Evolutionary conservation across 2,329 filamentous ascomycete genomes (phyloP).

Genomic region (Colletotrichum liaoningense): DNA sequence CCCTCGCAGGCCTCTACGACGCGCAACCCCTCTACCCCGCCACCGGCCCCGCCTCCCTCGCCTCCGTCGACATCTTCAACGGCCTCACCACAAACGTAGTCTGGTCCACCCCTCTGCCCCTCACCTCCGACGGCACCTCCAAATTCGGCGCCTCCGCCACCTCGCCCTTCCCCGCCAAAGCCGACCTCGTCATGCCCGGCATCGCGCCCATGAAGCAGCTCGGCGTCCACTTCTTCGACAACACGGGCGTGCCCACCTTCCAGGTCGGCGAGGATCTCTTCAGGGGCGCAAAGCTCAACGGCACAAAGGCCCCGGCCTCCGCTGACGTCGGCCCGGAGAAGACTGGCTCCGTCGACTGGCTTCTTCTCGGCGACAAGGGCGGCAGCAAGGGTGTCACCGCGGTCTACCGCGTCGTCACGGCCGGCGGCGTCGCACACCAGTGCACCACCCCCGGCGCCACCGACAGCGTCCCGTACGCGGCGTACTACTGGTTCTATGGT

Average conservation of each 20-base stretch:
- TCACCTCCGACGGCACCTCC: constrained; percentile 55
- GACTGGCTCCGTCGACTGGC: constrained; percentile 67
- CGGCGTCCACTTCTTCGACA: constrained; percentile 77
- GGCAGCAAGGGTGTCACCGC: constrained; percentile 49
- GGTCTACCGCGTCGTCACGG: constrained; percentile 67
- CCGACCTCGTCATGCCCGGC: constrained; percentile 50
- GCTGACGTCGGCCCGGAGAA: constrained; percentile 58
- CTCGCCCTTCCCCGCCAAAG: constrained; percentile 56
- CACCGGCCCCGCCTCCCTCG: constrained; percentile 51
- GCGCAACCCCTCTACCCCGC: constrained; percentile 63
- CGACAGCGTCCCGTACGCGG: constrained; percentile 66
- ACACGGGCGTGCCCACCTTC: constrained; percentile 67
- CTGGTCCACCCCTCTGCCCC: constrained; percentile 55
- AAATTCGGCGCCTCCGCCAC: constrained; percentile 55
- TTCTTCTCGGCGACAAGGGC: constrained; percentile 57
- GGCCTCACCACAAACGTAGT: constrained; percentile 54
- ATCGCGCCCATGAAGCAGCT: constrained; percentile 54
- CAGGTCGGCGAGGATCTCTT: constrained; percentile 59
- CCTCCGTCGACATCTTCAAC: constrained; percentile 49
- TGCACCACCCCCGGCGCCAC: constrained; percentile 53
- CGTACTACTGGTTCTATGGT: constrained; percentile 70
- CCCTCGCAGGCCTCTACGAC: constrained; percentile 71
- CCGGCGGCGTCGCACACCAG: constrained; percentile 58
- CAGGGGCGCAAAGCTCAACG: constrained; percentile 60
- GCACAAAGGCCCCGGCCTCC: constrained; percentile 61